Percentiles rank a stretch among this genome's conserved stretches.
Conservation (phyloP, 331 rosid genomes). For the Pyracantha coccinea region DNA sequence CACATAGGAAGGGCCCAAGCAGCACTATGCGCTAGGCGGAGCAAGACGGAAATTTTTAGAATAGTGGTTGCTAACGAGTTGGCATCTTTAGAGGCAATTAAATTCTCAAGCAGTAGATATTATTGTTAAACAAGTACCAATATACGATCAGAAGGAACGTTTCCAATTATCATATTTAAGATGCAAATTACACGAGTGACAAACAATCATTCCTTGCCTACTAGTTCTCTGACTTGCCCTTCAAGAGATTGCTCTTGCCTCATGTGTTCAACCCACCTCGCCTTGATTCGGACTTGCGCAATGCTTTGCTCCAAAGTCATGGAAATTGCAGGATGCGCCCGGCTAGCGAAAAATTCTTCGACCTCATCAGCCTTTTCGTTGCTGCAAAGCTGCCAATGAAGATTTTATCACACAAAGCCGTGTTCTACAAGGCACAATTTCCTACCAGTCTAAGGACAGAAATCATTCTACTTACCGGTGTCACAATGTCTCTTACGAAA, state of each 20-base stretch:
- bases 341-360: constrained; percentile 36
- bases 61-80: too few relatives aligned
- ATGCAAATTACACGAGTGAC: neutral
- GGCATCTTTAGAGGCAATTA: neutral
- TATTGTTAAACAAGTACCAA: neutral
- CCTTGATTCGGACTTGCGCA: constrained; percentile 53
- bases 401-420: neutral
- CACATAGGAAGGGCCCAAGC: too few relatives aligned
- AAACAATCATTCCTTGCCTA: constrained; percentile 9
- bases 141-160: too few relatives aligned
- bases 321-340: constrained; percentile 25
- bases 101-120: neutral
- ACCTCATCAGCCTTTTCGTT: constrained; percentile 48
- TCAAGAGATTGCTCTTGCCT: constrained; percentile 36
- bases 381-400: constrained; percentile 38
- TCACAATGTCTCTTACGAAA: constrained; percentile 30
- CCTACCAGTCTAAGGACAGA: neutral
- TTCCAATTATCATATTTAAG: neutral
- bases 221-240: constrained; percentile 30
- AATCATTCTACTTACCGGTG: constrained; percentile 35
- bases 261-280: constrained; percentile 44
- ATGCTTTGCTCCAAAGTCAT: constrained; percentile 42
- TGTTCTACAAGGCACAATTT: neutral
- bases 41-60: too few relatives aligned
- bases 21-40: too few relatives aligned